Evolutionary conservation across 768 basidiomycete genomes (phyloP).

Genomic region (Tubosaeta brunneosetosa): DNA sequence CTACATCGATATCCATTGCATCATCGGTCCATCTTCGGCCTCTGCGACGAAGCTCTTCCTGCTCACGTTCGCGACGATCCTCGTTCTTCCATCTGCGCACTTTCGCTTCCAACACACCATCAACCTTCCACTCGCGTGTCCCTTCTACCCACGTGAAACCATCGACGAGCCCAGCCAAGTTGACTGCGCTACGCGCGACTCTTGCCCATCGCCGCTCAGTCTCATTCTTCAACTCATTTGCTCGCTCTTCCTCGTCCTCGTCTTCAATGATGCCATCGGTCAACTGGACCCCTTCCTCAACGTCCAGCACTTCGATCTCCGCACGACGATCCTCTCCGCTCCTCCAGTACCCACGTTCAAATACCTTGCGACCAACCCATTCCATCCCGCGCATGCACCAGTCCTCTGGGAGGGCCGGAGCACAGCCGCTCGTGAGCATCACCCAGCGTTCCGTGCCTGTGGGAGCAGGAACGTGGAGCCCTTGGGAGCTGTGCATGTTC

Average conservation of each 20-base stretch:
- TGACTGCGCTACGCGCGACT: slow-evolving; percentile 63
- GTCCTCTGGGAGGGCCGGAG: slow-evolving; percentile 82
- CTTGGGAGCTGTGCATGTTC: slow-evolving; percentile 45
- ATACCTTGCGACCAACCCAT: slow-evolving; percentile 88
- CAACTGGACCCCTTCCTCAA: slow-evolving; percentile 49
- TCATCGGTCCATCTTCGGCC: slow-evolving; percentile 63
- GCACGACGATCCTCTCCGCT: slow-evolving; percentile 55
- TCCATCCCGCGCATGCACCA: slow-evolving; percentile 96
- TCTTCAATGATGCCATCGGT: slow-evolving; percentile 84
- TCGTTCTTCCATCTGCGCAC: slow-evolving; percentile 66
- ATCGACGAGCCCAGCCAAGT: slow-evolving; percentile 62
- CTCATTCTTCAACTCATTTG: slow-evolving; percentile 26
- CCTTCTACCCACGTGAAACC: slow-evolving; percentile 69
- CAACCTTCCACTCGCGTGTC: slow-evolving; percentile 57
- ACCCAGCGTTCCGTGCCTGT: slow-evolving; percentile 49
- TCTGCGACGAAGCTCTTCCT: slow-evolving; percentile 61
- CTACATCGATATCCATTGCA: slow-evolving; percentile 67
- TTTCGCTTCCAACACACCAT: slow-evolving; percentile 64
- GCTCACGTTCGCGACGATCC: slow-evolving; percentile 59
- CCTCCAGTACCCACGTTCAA: slow-evolving; percentile 94
- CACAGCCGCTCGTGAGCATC: slow-evolving; percentile 65
- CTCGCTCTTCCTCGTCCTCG: slow-evolving; percentile 49
- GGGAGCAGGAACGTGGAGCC: slow-evolving; percentile 30
- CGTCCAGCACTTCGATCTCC: slow-evolving; percentile 79
- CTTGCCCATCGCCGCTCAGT: slow-evolving; percentile 69